Conservation (phyloP, 2,329 filamentous ascomycete genomes). For the Eutypella sp. region DNA sequence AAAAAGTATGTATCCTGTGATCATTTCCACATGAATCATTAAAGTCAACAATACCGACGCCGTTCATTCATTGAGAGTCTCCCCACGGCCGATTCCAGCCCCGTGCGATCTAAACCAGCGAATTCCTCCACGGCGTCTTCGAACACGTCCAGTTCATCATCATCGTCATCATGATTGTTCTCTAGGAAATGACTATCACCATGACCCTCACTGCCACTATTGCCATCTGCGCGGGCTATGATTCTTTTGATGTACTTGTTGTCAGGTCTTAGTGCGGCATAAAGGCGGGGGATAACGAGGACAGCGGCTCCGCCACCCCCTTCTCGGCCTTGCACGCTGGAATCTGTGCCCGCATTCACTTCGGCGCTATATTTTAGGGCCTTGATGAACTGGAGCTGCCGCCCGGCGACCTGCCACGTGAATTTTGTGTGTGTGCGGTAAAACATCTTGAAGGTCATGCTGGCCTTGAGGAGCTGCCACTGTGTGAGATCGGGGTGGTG, state of each 20-base stretch:
- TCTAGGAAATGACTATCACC: no score
- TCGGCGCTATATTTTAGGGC: constrained; percentile 33
- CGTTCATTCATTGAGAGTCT: not conserved
- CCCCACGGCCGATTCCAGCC: not conserved
- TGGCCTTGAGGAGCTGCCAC: constrained; percentile 44
- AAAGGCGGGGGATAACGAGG: constrained; percentile 21
- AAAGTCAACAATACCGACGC: not conserved
- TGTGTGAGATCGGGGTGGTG: constrained; percentile 19
- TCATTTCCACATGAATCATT: not conserved
- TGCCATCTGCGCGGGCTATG: not conserved
- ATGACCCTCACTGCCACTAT: not conserved
- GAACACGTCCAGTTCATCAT: not conserved
- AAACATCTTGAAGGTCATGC: constrained; percentile 33
- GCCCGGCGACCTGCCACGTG: constrained; percentile 39
- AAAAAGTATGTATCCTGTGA: no score
- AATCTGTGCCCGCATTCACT: no score
- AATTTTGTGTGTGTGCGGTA: constrained; percentile 21
- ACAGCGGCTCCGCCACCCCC: constrained; percentile 15
- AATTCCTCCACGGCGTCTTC: not conserved
- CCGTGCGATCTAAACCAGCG: not conserved
- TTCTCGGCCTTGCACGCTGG: no score
- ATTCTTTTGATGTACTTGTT: constrained; percentile 1
- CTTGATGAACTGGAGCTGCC: constrained; percentile 32
- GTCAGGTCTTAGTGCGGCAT: not conserved
- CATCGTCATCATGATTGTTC: not conserved